Base-by-base conservation (phyloP, 2,329 filamentous ascomycete species). In the Pseudogymnoascus verrucosus region DNA sequence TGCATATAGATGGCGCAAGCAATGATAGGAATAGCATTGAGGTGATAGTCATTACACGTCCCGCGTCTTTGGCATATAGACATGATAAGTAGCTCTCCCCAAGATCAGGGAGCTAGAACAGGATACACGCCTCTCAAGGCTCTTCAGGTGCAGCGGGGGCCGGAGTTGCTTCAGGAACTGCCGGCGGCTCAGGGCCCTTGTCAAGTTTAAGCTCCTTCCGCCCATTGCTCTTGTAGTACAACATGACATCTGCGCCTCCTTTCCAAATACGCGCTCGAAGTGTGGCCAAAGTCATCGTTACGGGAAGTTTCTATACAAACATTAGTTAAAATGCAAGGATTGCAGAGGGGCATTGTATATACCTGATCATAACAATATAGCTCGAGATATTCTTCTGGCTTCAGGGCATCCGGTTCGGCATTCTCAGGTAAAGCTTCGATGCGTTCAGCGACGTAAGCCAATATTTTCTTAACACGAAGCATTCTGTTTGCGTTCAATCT, bases 401-500 rank as follows among this genome's bases (percentile, higher is more conserved):
- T 88, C 72, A 96, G 77, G 14, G 79, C 80, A 62, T 85, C 78
- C 8, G 82, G 78, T 60, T 87, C 83, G 3, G 81, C 78, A 62
- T 86, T 81, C 60, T 86, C 81, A 0, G 82, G 78, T n/a, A 82
- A 75, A 6, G 85, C 82, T 69, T 98, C 93, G 64, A 99, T 93
- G 63, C 93, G 84, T 76, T 99, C 95, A 1, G 92, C 91, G 16
- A 99, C 86, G 71, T 99, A 99, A 0, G 87, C 86, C 64, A 98
- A 78, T 21, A 99, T 95, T 80, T 99, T 99, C 78, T 91, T 93
- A 3, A 96, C 91, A 57, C 95, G 85, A 61, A 99, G 81, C 95
- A 99, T 98, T 63, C 93, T 86, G 73, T 98, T 99, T 10, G 95
- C 95, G 74, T 98, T 99, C 61, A 99, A 82, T 23, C 95, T 88